Base-by-base conservation (phyloP, 495 filamentous ascomycete species). In the Bacidia gigantensis region DNA sequence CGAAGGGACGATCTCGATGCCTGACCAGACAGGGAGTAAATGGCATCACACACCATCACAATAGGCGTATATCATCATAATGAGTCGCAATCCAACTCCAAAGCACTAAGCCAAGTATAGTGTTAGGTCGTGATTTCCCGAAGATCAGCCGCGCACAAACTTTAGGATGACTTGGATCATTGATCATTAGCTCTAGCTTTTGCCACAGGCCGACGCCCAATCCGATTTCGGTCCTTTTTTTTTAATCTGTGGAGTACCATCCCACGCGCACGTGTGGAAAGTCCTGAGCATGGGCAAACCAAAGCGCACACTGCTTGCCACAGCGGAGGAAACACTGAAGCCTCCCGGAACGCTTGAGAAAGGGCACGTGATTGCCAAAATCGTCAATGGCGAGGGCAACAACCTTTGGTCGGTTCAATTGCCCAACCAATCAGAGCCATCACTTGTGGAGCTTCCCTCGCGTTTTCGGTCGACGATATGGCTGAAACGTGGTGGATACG, bases 381-480 rank as follows among this genome's bases (percentile, higher is more conserved):
- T 92, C 46, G 64, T 85, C 62, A 84, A 89, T 63, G 83, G 81
- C 44, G 81, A 87, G 54, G 92, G 92, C 52, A 95, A 93, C 66
- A 89, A 82, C 63, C 73, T 93, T 24, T 96, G 92, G 70, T 72
- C 74, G 46, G 85, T 87, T 48, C 73, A 79, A 54, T 64, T 84
- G 24, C 79, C 80, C 1, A 64, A 76, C 46, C 67, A 62, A 55
- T 58, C 64, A 26, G 79, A 81, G 55, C 64, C 72, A 38, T 56
- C 83, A 25, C 69, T 95, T 3, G 83, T 85, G 21, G 89, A 95
- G 69, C 74, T 97, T 42, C 79, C 81, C 2, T 64, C 84, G 0
- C 76, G 81, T 9, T 96, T 97, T 62, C 87, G 89, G 46, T 88
- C 84, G 46, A 87, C 86, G 12, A 84, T 96, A 55, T 95, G 88